Percentiles rank a stretch among this genome's conserved stretches.
Evolutionary conservation across 1,284 basidiomycete genomes (phyloP).

Genomic region (Irpex sp.): DNA sequence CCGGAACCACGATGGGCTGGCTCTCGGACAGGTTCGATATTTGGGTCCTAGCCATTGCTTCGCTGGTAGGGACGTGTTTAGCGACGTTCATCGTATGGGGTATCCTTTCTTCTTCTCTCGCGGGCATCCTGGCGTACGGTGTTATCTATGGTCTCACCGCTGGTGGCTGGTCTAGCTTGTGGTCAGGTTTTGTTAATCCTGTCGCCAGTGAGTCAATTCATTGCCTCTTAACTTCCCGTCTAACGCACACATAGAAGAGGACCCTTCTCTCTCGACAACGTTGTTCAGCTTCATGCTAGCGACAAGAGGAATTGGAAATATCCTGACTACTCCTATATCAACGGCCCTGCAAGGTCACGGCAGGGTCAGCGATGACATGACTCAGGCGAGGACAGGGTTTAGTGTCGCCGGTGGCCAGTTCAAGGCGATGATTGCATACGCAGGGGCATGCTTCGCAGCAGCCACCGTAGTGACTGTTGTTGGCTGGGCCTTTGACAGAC

Average conservation of each 20-base stretch:
- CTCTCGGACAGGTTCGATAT: constrained; percentile 34
- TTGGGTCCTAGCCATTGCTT: constrained; percentile 30
- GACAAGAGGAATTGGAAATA: constrained; percentile 6
- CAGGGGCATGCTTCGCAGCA: constrained; percentile 3
- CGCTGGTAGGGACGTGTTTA: constrained; percentile 25
- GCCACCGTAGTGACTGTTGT: constrained; percentile 1
- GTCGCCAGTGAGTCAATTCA: constrained; percentile 21
- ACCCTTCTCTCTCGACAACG: constrained; percentile 23
- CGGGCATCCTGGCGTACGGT: constrained; percentile 30
- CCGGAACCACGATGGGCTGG: constrained; percentile 30
- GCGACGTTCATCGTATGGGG: constrained; percentile 38
- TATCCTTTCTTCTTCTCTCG: constrained; percentile 29
- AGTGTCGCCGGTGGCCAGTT: constrained; percentile 5
- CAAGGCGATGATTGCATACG: constrained; percentile 3
- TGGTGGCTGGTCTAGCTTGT: constrained; percentile 34
- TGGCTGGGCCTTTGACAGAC: constrained; percentile 17
- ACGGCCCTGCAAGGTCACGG: constrained; percentile 2
- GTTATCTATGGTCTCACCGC: constrained; percentile 32
- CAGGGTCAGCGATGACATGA: neutral
- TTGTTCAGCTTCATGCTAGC: constrained; percentile 6
- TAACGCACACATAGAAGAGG: constrained; percentile 27
- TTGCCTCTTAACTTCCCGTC: neutral
- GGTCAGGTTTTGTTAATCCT: constrained; percentile 30
- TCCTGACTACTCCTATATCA: constrained; percentile 7
- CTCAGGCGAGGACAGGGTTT: constrained; percentile 10